Conservation (phyloP, 768 basidiomycete species). For the Pholiota microspora region DNA sequence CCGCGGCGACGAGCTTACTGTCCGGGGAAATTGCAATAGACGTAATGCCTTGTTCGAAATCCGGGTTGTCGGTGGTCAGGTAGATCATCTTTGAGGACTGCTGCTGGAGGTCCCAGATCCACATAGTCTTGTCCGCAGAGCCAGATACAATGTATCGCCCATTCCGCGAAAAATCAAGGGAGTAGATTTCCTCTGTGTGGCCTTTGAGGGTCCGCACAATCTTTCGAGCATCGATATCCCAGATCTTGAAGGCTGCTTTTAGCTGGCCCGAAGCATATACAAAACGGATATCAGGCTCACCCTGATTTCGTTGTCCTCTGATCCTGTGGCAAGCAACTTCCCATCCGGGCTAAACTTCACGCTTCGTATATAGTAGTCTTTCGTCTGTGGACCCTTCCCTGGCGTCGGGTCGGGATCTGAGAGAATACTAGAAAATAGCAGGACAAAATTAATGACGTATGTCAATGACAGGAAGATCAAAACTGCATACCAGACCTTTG, state of each 20-base stretch:
- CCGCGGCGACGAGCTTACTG: constrained; percentile 62
- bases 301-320: constrained; percentile 90
- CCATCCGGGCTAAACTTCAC: constrained; percentile 95
- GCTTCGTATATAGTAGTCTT: constrained; percentile 91
- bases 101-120: constrained; percentile 43
- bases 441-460: constrained; percentile 7
- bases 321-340: constrained; percentile 89
- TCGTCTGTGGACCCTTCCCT: constrained; percentile 34
- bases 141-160: constrained; percentile 87
- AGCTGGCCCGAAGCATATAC: neutral
- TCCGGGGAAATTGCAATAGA: constrained; percentile 79
- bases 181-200: constrained; percentile 91
- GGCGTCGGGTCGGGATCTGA: constrained; percentile 58
- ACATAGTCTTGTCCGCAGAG: constrained; percentile 63
- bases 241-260: constrained; percentile 51
- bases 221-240: constrained; percentile 79
- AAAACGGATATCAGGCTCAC: constrained; percentile 43
- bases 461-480: neutral
- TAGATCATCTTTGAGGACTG: constrained; percentile 37
- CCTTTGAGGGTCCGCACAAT: constrained; percentile 77
- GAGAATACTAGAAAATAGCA: constrained; percentile 50
- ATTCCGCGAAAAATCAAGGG: constrained; percentile 84
- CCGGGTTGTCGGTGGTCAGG: constrained; percentile 36
- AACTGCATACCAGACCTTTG: constrained; percentile 71
- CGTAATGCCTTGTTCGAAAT: constrained; percentile 64